A percentile compares a stretch with the other conserved stretches of the same genome.
phyloP scores from a whole-genome alignment of 1,139 yeast species.

The Scheffersomyces titani region DNA sequence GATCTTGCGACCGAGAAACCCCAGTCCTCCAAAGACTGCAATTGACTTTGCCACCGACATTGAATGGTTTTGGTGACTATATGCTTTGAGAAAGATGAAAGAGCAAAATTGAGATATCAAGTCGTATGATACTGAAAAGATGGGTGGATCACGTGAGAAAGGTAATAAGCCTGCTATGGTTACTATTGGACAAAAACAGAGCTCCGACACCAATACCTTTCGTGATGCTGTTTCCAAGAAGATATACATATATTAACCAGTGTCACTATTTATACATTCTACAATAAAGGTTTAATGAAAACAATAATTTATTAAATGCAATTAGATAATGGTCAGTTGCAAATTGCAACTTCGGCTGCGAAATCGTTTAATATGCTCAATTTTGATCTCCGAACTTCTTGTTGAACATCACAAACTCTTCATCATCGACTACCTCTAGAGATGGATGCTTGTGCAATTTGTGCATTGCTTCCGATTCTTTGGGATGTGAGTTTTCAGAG shows the following conservation, averaged over 20 bases:
- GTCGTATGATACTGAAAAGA: background rate
- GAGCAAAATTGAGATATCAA: background rate
- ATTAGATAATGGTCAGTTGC: background rate
- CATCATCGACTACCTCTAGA: constrained; percentile 47
- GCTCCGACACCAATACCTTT: background rate
- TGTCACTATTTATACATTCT: too few relatives aligned
- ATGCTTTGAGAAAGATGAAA: background rate
- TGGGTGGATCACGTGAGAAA: background rate
- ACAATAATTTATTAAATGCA: background rate
- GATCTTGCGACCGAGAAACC: constrained; percentile 73
- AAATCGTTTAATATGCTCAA: background rate
- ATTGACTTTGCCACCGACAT: constrained; percentile 32
- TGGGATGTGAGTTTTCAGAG: constrained; percentile 9
- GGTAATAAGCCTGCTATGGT: background rate
- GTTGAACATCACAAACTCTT: constrained; percentile 43
- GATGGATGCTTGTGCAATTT: constrained; percentile 26
- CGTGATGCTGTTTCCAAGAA: too few relatives aligned
- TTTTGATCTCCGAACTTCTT: constrained; percentile 32
- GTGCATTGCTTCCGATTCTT: constrained; percentile 10
- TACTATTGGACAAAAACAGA: background rate
- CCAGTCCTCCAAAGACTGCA: constrained; percentile 85
- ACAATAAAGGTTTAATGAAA: background rate
- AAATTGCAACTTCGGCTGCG: background rate
- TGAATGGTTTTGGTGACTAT: background rate
- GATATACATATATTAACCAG: too few relatives aligned